Evolutionary conservation across 345 rosid genomes (phyloP).

Genomic region (Euphorbia pulcherrima): DNA sequence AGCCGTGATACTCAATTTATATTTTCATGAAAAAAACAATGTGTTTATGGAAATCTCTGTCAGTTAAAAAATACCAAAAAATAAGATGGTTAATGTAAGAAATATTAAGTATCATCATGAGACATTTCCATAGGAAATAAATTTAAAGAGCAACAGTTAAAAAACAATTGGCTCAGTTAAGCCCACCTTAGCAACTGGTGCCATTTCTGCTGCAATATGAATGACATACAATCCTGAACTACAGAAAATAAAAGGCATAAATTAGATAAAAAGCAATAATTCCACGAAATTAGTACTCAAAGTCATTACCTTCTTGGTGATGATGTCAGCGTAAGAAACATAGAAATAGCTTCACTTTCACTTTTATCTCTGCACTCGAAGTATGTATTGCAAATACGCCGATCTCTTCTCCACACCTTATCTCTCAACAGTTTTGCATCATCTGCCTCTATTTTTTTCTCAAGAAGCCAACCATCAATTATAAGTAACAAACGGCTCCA

Average conservation of each 20-base stretch:
- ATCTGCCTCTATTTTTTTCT: constrained; percentile 56
- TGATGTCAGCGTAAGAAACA: constrained; percentile 56
- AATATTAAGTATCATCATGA: neutral
- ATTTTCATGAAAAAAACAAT: neutral
- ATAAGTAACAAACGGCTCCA: constrained; percentile 83
- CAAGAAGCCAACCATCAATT: constrained; percentile 94
- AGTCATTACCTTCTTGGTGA: constrained; percentile 54
- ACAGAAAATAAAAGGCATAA: constrained; percentile 42
- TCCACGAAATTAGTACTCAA: constrained; percentile 8
- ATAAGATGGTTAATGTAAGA: constrained; percentile 1
- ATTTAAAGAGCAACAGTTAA: neutral
- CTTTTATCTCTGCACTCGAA: constrained; percentile 59
- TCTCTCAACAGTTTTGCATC: constrained; percentile 76
- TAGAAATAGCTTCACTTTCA: constrained; percentile 57
- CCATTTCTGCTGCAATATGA: constrained; percentile 97
- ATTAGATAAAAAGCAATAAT: constrained; percentile 22
- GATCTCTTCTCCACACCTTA: constrained; percentile 78
- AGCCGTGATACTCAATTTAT: constrained; percentile 1
- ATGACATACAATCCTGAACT: constrained; percentile 81
- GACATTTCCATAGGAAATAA: neutral
- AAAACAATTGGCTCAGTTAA: constrained; percentile 15
- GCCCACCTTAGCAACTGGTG: constrained; percentile 96
- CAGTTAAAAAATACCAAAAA: neutral
- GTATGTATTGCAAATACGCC: constrained; percentile 54
- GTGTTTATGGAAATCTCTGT: neutral